Conservation (phyloP, 257 asterid genomes). For the Nyctanthes arbortristis region DNA sequence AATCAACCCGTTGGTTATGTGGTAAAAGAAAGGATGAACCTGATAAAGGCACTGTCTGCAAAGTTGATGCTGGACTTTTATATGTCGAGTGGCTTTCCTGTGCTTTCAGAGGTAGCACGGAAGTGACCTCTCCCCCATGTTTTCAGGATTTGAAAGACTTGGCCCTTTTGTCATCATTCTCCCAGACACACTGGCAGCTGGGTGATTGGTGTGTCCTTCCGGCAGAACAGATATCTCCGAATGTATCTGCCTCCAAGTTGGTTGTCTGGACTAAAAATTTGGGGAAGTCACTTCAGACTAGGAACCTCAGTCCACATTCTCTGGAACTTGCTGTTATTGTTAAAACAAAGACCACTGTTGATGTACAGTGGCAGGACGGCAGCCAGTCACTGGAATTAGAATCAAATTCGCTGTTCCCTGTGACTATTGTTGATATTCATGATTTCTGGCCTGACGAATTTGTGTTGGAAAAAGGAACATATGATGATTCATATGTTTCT, state of each 20-base stretch:
- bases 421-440: slow-evolving; percentile 68
- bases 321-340: slow-evolving; percentile 59
- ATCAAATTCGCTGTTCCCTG: slow-evolving; percentile 59
- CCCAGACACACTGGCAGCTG: slow-evolving; percentile 74
- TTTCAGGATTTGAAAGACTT: slow-evolving; percentile 57
- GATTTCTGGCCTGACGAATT: slow-evolving; percentile 82
- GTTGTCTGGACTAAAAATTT: slow-evolving; percentile 25
- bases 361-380: slow-evolving; percentile 95
- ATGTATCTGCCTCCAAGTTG: slow-evolving; percentile 25
- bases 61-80: slow-evolving; percentile 70
- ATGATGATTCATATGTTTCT: slow-evolving; percentile 39
- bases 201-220: slow-evolving; percentile 88
- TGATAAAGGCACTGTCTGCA: slow-evolving; percentile 56
- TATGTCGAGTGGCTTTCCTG: slow-evolving; percentile 77
- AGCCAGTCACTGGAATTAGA: slow-evolving; percentile 57
- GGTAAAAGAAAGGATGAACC: slow-evolving; percentile 45
- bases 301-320: slow-evolving; percentile 25
- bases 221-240: slow-evolving; percentile 20
- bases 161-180: slow-evolving; percentile 53
- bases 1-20: slow-evolving; percentile 69
- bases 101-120: slow-evolving; percentile 39
- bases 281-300: slow-evolving; percentile 21
- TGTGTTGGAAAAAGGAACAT: slow-evolving; percentile 72
- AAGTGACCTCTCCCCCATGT: slow-evolving; percentile 44
- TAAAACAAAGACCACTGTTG: slow-evolving; percentile 67